Percentiles rank a stretch among this genome's conserved stretches.
phyloP scores from a whole-genome alignment of 169 alveolate genomes.

The Plasmodium falciparum region DNA sequence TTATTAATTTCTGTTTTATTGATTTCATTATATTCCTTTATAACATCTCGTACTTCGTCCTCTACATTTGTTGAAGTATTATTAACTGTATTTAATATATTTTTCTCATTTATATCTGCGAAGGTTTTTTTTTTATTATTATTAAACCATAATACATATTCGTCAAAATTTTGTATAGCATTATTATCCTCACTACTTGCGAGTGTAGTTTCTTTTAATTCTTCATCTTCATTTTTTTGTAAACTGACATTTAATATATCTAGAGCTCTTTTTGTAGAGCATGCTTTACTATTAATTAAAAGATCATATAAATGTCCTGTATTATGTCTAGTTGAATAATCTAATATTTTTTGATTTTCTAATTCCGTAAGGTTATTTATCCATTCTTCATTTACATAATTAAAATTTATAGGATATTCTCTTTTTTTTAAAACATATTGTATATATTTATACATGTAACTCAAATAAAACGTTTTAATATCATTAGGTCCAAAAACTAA shows the following conservation, averaged over 20 bases:
- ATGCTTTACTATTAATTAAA: slow-evolving; percentile 72
- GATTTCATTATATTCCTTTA: slow-evolving; percentile 36
- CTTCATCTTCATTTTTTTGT: slow-evolving; percentile 40
- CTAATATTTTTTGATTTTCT: slow-evolving; percentile 70
- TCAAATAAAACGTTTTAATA: slow-evolving; percentile 41
- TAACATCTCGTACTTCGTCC: slow-evolving; percentile 41
- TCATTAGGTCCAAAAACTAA: slow-evolving; percentile 50
- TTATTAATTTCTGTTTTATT: slow-evolving; percentile 21
- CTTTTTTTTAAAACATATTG: slow-evolving; percentile 47
- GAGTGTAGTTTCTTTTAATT: slow-evolving; percentile 29
- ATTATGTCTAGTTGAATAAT: slow-evolving; percentile 50
- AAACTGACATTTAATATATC: slow-evolving; percentile 39
- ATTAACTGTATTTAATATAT: slow-evolving; percentile 8
- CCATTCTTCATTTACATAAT: slow-evolving; percentile 65
- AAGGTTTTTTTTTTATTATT: slow-evolving; percentile 55
- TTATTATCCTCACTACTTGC: slow-evolving; percentile 60
- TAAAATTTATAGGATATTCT: slow-evolving; percentile 59
- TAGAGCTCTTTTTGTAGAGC: slow-evolving; percentile 70
- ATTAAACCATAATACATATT: slow-evolving; percentile 54
- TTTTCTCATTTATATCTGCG: slow-evolving; percentile 17
- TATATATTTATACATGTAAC: slow-evolving; percentile 71
- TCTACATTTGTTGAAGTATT: slow-evolving; percentile 12
- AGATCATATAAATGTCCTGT: slow-evolving; percentile 69
- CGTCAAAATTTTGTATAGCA: slow-evolving; percentile 66
- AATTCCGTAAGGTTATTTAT: slow-evolving; percentile 57